Base-by-base conservation (phyloP, 108 stramenopile genomes). In the Licmophora abbreviata region DNA sequence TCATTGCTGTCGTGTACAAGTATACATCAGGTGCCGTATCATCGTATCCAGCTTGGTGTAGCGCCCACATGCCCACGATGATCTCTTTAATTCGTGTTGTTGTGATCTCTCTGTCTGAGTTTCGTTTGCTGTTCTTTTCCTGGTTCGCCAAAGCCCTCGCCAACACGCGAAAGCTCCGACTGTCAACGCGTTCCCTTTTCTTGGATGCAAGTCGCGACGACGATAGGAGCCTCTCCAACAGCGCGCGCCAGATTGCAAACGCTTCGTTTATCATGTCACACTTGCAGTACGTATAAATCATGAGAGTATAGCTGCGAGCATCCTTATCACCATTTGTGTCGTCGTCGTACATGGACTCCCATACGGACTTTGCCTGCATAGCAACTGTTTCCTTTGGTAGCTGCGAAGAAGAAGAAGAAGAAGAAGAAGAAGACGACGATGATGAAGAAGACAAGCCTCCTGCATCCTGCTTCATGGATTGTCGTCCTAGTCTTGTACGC, bases 271-370 rank as follows among this genome's bases (percentile, higher is more conserved):
- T 3, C 24, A 24, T 21, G 2, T 24, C 44, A 21, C 44, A 24
- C 26, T 46, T 46, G 20, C 23, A 24, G 8, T 24, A 46, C 24
- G 44, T 25, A 25, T 46, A 46, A 46, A 46, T 46, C 14, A 46
- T n/a, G 26, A n/a, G 23, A 4, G 9, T 46, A 9, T 24, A 46
- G 23, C 24, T 46, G 3, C 14, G 14, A n/a, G 44, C 44, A 6
- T 46, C 26, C 24, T 21, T 21, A 18, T 40, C 18, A 6, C 22
- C 24, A 24, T 24, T 1, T 11, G 11, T 12, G 34, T 35, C 34
- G 23, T 46, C 18, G n/a, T 46, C 23, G 2, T 26, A 26, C 44
- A 46, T 46, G 14, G 14, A n/a, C 20, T 40, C 38, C 22, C 26
- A 46, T 14, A 46, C 20, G 21, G 3, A n/a, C 26, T 21, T 24